These are phyloP conservation scores for Simmondsia chinensis DNA, from an alignment of 148 eudicot species.

Conservation along the genomic window DNA sequence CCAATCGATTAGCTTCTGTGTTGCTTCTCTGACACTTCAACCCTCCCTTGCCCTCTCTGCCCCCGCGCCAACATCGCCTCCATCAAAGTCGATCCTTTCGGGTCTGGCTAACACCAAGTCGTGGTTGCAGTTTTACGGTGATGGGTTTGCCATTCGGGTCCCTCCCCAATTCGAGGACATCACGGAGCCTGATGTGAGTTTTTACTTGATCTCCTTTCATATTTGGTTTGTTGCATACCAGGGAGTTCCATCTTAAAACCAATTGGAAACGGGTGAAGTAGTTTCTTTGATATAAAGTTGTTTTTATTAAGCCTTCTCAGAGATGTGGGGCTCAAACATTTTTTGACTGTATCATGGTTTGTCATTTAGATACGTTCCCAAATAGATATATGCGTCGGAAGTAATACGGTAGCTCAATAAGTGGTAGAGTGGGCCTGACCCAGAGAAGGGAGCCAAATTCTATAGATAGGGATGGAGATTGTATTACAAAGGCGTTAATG, in stretches of 20 bases:
- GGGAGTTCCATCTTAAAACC: neutral
- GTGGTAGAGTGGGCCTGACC: too few species aligned
- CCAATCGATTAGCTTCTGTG: constrained; percentile 24
- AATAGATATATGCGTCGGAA: too few species aligned
- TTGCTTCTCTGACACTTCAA: constrained; percentile 25
- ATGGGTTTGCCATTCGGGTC: constrained; percentile 81
- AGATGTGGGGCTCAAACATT: too few species aligned
- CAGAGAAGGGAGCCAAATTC: too few species aligned
- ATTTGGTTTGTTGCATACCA: neutral
- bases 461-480: too few species aligned
- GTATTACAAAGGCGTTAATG: too few species aligned
- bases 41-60: constrained; percentile 19
- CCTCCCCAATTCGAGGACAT: constrained; percentile 77
- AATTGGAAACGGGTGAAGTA: too few species aligned
- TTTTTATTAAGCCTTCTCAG: too few species aligned
- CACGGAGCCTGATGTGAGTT: constrained; percentile 77
- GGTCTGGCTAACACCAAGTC: constrained; percentile 78
- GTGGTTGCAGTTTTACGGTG: constrained; percentile 86
- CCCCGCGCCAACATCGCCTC: constrained; percentile 11
- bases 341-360: too few species aligned
- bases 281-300: too few species aligned
- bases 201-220: neutral
- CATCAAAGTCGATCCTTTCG: constrained; percentile 47
- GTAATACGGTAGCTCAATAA: too few species aligned
- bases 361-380: too few species aligned